Evolutionary conservation across 768 basidiomycete genomes (phyloP).

Genomic region (Mycena metata): DNA sequence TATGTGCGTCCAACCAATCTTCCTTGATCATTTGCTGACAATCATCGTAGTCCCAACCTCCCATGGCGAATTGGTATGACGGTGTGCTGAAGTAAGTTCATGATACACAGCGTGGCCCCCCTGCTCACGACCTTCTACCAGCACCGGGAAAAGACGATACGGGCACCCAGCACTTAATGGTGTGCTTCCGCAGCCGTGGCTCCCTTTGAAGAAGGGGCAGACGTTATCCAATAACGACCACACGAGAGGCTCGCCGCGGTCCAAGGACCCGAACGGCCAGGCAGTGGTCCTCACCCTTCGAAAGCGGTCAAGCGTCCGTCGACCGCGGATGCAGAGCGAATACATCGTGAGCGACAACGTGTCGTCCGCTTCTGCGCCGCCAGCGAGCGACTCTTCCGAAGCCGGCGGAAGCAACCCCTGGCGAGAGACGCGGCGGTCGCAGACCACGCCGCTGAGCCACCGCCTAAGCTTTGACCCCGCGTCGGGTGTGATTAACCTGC

Average conservation of each 20-base stretch:
- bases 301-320: conserved; percentile 72
- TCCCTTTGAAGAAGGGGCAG: conserved; percentile 89
- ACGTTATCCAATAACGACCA: conserved; percentile 73
- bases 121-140: conserved; percentile 46
- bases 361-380: conserved; percentile 37
- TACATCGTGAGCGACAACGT: conserved; percentile 37
- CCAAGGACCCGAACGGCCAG: conserved; percentile 59
- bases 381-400: conserved; percentile 42
- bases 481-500: conserved; percentile 90
- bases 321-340: conserved; percentile 45
- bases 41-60: conserved; percentile 85
- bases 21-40: conserved; percentile 15
- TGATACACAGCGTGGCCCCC: neutral
- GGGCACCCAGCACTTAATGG: conserved; percentile 97
- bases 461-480: conserved; percentile 88
- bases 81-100: conserved; percentile 87
- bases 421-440: conserved; percentile 64
- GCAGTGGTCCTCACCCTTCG: conserved; percentile 88
- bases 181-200: conserved; percentile 93
- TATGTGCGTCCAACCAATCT: conserved; percentile 66
- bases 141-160: conserved; percentile 95
- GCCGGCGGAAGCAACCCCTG: conserved; percentile 65
- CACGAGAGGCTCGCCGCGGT: conserved; percentile 49
- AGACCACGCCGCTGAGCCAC: conserved; percentile 57
- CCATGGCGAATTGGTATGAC: conserved; percentile 94